phyloP scores from a whole-genome alignment of 2,329 filamentous ascomycete species.

The Huntiella omanensis region DNA sequence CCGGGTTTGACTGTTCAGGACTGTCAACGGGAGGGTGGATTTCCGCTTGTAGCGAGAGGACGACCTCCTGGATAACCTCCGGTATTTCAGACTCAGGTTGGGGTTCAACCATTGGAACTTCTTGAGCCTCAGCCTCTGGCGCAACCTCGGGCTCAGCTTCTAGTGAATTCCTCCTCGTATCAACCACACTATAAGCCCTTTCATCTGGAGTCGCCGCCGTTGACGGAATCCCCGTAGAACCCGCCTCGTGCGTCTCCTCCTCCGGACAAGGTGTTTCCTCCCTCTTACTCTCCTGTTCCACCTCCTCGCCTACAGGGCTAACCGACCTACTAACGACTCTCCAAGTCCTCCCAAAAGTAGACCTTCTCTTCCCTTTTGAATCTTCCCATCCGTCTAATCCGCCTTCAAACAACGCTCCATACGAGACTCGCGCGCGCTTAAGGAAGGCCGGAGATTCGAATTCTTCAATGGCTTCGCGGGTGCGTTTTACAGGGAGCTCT shows the following conservation, averaged over 20 bases:
- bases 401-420: conserved; percentile 45
- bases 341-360: conserved; percentile 42
- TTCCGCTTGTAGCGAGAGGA: background rate
- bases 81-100: too few species aligned
- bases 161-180: background rate
- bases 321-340: conserved; percentile 52
- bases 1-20: too few species aligned
- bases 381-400: conserved; percentile 53
- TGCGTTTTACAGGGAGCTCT: conserved; percentile 9
- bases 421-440: conserved; percentile 50
- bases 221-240: background rate
- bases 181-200: background rate
- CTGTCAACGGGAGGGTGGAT: too few species aligned
- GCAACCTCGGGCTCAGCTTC: too few species aligned
- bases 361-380: conserved; percentile 18
- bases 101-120: too few species aligned
- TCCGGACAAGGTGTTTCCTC: background rate
- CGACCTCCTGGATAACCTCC: background rate
- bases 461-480: conserved; percentile 25
- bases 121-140: too few species aligned
- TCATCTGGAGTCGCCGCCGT: background rate
- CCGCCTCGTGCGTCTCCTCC: background rate
- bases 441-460: conserved; percentile 68
- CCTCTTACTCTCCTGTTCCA: background rate
- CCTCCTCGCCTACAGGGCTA: conserved; percentile 36